Conservation (phyloP, 2,329 filamentous ascomycete species). For the Cladorrhinum sp. region DNA sequence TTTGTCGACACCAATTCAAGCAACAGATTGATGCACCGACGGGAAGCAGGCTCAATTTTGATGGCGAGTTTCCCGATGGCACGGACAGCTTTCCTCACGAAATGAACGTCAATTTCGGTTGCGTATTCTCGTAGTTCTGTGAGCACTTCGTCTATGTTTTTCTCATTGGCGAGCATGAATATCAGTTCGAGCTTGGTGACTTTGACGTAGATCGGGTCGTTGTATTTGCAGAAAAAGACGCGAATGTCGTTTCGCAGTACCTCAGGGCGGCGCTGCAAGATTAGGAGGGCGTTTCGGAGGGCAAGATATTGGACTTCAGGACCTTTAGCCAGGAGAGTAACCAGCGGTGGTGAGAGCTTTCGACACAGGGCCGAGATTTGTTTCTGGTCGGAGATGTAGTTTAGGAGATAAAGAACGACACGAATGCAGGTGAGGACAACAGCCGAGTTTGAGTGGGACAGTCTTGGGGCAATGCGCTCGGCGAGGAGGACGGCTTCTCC, state of each 20-base stretch:
- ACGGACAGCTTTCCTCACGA: constrained; percentile 94
- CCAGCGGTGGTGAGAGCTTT: constrained; percentile 90
- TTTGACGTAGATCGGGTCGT: constrained; percentile 71
- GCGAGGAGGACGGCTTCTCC: constrained; percentile 85
- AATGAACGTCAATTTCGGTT: constrained; percentile 97
- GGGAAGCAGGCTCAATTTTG: constrained; percentile 94
- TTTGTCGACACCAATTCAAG: constrained; percentile 96
- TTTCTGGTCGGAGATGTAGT: constrained; percentile 92
- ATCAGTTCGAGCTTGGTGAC: constrained; percentile 98
- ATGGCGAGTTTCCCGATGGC: constrained; percentile 98
- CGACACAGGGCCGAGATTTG: constrained; percentile 82
- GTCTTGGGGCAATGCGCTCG: constrained; percentile 88
- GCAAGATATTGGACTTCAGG: constrained; percentile 98
- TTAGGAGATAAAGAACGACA: constrained; percentile 96
- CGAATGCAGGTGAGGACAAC: constrained; percentile 95
- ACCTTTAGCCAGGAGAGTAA: constrained; percentile 91
- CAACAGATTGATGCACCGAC: constrained; percentile 86
- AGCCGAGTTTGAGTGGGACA: constrained; percentile 95
- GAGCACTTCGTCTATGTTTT: constrained; percentile 92
- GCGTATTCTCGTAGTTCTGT: constrained; percentile 95
- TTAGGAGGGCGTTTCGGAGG: constrained; percentile 87
- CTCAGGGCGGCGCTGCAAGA: constrained; percentile 87
- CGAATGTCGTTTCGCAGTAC: constrained; percentile 94
- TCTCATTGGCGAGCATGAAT: constrained; percentile 95
- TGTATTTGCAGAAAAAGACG: constrained; percentile 59